Base-by-base conservation (phyloP, 257 asterid genomes). In the Vinca minor region DNA sequence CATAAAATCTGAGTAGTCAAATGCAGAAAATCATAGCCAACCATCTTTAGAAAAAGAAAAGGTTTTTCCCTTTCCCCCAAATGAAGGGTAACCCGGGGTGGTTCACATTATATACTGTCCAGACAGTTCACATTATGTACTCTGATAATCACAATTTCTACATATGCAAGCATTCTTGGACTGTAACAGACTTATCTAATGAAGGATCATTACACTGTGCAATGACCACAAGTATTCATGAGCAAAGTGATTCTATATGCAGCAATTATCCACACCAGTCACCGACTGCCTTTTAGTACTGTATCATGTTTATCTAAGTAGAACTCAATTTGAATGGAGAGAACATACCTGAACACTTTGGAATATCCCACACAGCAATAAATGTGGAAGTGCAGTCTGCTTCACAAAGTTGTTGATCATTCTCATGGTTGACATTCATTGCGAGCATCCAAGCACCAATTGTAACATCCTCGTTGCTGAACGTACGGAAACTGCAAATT, bases 401-500 rank as follows among this genome's bases (percentile, higher is more conserved):
- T 71, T 73, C 81, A 60, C 99, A 93, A 38, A 93, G 86, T 39
- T 50, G 68, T 73, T 83, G 80, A 62, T 83, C 78, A 55, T 85
- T 79, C 84, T 93, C 99, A 46, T 85, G 96, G 63, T 82, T 78
- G 56, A 93, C 97, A 67, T 93, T 93, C 99, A 93, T 93, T 12
- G 99, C 97, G 39, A 93, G 95, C 96, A 93, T 93, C 99, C 99
- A 93, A 11, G 99, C 82, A 66, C 99, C 99, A 69, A 93, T 93
- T 15, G 99, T 93, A 9, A 93, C 99, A 76, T 93, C 99, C 82
- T 93, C 99, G 54, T 93, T 93, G 82, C 94, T 89, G 74, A 93
- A 93, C 96, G 87, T 89, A 67, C 99, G 88, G 77, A 93, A 89
- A 79, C 99, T 93, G 94, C 18, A 64, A 67, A 55, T 59, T 56